Base-by-base conservation (phyloP, 1,139 yeast genomes). In the Zygoascus sp. region DNA sequence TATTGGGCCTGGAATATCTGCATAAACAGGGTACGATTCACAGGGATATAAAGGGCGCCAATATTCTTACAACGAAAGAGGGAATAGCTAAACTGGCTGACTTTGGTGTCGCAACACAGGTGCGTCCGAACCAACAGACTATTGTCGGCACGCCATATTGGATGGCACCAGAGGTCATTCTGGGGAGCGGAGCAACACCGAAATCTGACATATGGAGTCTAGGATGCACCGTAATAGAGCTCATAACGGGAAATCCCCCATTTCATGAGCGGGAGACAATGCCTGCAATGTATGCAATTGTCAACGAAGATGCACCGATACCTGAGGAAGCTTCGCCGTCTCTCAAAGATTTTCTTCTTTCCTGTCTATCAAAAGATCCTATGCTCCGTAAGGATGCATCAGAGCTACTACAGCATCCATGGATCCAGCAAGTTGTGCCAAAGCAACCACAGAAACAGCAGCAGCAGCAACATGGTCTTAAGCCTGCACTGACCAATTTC, bases 201-300 rank as follows among this genome's bases (percentile, higher is more conserved):
- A 86, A 95, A 0, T 86, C 96, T 2, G 75, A 72, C 51, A 65
- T 72, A 9, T 71, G 75, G 97, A 86, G 96, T n/a, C 67, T 92
- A 32, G 99, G 97, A 1, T 95, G 97, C 15, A 92, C 97, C 0
- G 78, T 90, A 3, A 80, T 90, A 8, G 99, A 92, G 62, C 69
- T 92, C 43, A 70, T 88, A 47, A 84, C 96, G 0, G 95, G 88
- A 0, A 75, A 80, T 46, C 97, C 98, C 0, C 97, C 97, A 0
- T 88, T 87, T 58, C 83, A 84, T 53, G 83, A 87, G 44, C 68
- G 84, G 48, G 81, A 83, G 50, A 87, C 89, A 21, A 84, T 89
- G 81, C 87, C 95, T 0, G 90, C 96, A 0, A 73, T 92, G 54
- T 96, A 87, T 68, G 96, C 97, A 0, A 88, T 90, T 47, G 97